Percentiles rank a stretch among this genome's conserved stretches.
These are phyloP conservation scores for Mycena rebaudengoi DNA, from an alignment of 768 basidiomycete genomes.

Conservation along the genomic window DNA sequence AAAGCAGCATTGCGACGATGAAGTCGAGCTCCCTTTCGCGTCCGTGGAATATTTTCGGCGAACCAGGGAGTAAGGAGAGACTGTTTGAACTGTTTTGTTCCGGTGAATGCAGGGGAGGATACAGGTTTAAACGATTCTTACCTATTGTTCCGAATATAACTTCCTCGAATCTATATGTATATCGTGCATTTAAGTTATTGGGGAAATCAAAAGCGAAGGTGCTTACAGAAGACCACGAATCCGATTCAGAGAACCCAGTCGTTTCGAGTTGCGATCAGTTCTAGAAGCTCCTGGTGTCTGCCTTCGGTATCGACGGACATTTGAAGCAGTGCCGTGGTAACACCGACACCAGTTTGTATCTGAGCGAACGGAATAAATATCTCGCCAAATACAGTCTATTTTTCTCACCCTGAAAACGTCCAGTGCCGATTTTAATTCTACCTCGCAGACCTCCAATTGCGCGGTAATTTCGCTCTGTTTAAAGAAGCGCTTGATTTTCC, in stretches of 20 bases:
- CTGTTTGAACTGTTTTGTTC: neutral
- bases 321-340: neutral
- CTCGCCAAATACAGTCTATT: no score
- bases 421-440: neutral
- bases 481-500: neutral
- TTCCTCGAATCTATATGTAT: neutral
- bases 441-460: neutral
- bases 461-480: constrained; percentile 4
- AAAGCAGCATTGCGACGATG: neutral
- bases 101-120: neutral
- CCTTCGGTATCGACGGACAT: neutral
- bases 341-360: neutral
- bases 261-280: constrained; percentile 2
- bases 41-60: constrained; percentile 6
- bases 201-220: no score
- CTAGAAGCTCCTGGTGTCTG: constrained; percentile 12
- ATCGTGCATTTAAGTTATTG: no score
- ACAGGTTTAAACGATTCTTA: neutral
- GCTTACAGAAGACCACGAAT: neutral
- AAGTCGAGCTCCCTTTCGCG: neutral
- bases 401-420: neutral
- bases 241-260: neutral
- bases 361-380: neutral
- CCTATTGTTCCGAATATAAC: neutral
- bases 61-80: neutral